Evolutionary conservation across 2,329 filamentous ascomycete species (phyloP), one percentile per base, ranked within the genome.

Genomic region (Epichloe sp.): DNA sequence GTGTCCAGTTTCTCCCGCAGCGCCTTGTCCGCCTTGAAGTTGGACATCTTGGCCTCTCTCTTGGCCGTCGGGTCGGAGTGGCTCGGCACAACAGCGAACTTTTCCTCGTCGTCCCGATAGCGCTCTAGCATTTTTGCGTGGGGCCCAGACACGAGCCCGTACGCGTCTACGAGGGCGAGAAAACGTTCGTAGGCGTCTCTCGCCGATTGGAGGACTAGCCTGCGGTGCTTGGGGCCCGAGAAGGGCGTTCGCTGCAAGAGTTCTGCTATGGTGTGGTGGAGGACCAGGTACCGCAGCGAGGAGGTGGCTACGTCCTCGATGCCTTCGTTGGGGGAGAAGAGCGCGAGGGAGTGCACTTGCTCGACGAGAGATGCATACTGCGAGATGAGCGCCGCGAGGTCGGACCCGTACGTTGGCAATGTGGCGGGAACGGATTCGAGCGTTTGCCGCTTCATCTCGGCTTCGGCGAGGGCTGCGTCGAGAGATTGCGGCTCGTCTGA

Each of bases 281-380:
- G 78, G 21, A 88, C 77, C 54, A 98, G 77, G 65, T 91, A 95
- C 69, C 88, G 88, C 35, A 98, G 71, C 61, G 95, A 84, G n/a
- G 78, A 76, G 1, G 91, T 94, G 14, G 86, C 74, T 35, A 96
- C 72, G 69, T 98, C 93, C 55, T 98, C 93, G 40, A 91, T 68
- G 1, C 79, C 78, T 67, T 98, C 93, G 68, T 98, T 98, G 37
- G 82, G 82, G 58, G 88, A 95, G 76, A 97, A 97, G 49, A 98
- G 74, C 0, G 86, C 84, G 26, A 93, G 74, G 53, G 80, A 76
- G 57, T 80, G 74, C 56, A 87, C 80, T 51, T 86, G 78, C 53
- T 79, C 72, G 53, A 85, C 74, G 65, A 86, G 90, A 65, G 85
- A 75, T 60, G 85, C 75, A 68, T 95, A 91, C 49, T 81, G 77